These are phyloP conservation scores for Takashimella koratensis DNA, from an alignment of 1,284 basidiomycete species.

Conservation along the genomic window DNA sequence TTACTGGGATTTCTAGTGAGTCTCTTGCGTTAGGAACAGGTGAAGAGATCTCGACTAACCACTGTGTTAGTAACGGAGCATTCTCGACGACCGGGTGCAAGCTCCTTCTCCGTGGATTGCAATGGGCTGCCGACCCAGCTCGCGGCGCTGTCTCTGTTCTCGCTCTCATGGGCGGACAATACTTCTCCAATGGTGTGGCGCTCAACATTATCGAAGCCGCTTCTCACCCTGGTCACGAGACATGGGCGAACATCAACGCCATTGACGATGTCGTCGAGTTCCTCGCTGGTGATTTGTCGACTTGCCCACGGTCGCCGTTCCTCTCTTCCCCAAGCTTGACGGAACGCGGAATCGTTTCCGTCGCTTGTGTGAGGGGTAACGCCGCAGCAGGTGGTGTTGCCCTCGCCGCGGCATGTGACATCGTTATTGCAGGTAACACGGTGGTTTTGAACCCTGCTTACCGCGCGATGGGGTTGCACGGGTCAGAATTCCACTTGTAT, in stretches of 20 bases:
- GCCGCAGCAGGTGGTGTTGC: constrained; percentile 53
- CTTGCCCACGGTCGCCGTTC: constrained; percentile 36
- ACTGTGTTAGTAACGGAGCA: constrained; percentile 47
- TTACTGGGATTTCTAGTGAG: constrained; percentile 52
- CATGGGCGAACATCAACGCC: constrained; percentile 53
- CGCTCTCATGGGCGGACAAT: constrained; percentile 49
- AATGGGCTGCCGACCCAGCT: constrained; percentile 40
- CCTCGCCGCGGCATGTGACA: constrained; percentile 50
- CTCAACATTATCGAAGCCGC: constrained; percentile 52
- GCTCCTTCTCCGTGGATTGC: constrained; percentile 44
- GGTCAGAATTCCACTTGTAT: constrained; percentile 51
- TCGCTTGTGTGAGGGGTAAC: constrained; percentile 51
- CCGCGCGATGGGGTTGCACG: constrained; percentile 50
- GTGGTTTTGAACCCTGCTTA: constrained; percentile 53
- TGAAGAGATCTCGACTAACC: neutral
- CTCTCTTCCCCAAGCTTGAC: constrained; percentile 36
- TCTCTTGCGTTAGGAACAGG: constrained; percentile 1
- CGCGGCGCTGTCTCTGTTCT: constrained; percentile 45
- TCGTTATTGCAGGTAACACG: constrained; percentile 44
- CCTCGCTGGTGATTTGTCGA: constrained; percentile 36
- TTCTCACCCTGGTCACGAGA: constrained; percentile 46
- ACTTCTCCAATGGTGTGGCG: constrained; percentile 54
- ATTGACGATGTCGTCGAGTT: constrained; percentile 50
- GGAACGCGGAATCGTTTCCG: constrained; percentile 49
- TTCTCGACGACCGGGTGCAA: constrained; percentile 50